Percentiles rank a stretch among this genome's conserved stretches.
Conservation (phyloP, 2,329 filamentous ascomycete species). For the Claviceps capensis region DNA sequence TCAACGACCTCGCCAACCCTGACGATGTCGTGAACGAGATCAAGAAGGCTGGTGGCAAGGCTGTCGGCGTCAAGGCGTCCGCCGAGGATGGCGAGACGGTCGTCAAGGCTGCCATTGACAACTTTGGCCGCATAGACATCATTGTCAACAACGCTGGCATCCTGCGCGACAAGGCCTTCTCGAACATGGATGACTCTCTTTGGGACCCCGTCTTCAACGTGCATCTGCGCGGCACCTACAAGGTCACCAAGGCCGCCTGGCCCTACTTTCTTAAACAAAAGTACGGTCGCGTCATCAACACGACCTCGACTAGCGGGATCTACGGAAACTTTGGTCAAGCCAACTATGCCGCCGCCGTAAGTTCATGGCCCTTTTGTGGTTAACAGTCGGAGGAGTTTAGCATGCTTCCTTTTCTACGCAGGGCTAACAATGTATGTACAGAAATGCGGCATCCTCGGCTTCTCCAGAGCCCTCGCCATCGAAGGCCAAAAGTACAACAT, state of each 20-base stretch:
- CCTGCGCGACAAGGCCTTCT: conserved; percentile 92
- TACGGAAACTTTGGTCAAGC: conserved; percentile 99
- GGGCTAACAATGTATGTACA: conserved; percentile 16
- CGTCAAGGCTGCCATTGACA: conserved; percentile 85
- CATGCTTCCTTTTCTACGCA: no score
- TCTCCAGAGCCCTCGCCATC: conserved; percentile 82
- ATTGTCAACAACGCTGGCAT: conserved; percentile 98
- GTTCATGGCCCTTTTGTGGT: conserved; percentile 17
- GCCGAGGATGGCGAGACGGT: conserved; percentile 86
- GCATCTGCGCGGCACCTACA: conserved; percentile 89
- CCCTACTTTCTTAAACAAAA: conserved; percentile 97
- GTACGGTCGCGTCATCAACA: conserved; percentile 94
- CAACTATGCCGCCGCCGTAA: conserved; percentile 83
- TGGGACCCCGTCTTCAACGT: conserved; percentile 91
- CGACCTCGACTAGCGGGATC: conserved; percentile 90
- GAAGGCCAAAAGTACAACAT: conserved; percentile 98
- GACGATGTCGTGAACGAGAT: conserved; percentile 88
- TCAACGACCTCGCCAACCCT: conserved; percentile 92
- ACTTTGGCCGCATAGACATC: conserved; percentile 86
- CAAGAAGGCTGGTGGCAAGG: conserved; percentile 75
- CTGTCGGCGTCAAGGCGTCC: conserved; percentile 83
- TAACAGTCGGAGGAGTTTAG: no score
- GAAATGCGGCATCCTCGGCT: conserved; percentile 88
- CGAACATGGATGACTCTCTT: conserved; percentile 89
- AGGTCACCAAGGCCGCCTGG: conserved; percentile 94